phyloP scores from a whole-genome alignment of 2,329 filamentous ascomycete species.

The Cladosporium austrohemisphaericum region DNA sequence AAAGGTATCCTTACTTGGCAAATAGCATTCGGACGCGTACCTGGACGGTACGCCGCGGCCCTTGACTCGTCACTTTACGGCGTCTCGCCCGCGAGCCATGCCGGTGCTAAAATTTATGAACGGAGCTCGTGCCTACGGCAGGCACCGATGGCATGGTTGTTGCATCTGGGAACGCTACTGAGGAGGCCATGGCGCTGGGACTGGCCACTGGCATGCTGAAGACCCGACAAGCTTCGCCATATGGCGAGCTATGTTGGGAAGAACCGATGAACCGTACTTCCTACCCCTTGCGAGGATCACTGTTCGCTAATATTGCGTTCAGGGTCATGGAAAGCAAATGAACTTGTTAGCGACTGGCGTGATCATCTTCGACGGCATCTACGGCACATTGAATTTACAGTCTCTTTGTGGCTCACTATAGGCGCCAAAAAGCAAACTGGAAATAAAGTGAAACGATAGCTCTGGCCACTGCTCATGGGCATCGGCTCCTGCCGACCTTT shows the following conservation, averaged over 20 bases:
- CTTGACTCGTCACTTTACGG: neutral
- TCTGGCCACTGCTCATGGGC: neutral
- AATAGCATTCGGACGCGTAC: too few relatives aligned
- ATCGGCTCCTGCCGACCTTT: constrained; percentile 1
- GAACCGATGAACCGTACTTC: too few relatives aligned
- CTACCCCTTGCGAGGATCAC: neutral
- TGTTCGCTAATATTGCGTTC: neutral
- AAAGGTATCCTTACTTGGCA: too few relatives aligned
- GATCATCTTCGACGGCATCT: neutral
- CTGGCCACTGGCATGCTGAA: neutral
- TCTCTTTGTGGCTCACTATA: neutral
- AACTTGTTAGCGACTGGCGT: neutral
- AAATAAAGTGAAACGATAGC: constrained; percentile 2
- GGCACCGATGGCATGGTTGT: neutral
- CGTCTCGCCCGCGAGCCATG: neutral
- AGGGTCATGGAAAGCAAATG: neutral
- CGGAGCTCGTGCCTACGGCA: neutral
- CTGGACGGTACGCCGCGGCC: neutral
- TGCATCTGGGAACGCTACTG: constrained; percentile 10
- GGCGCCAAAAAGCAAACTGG: neutral
- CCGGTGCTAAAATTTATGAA: constrained; percentile 2
- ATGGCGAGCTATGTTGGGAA: neutral
- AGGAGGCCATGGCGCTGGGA: neutral
- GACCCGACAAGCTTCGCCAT: constrained; percentile 5
- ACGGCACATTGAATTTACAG: neutral